Conservation (phyloP, 192 early-diverging fungal genomes). For the Umbelopsis vinacea region DNA sequence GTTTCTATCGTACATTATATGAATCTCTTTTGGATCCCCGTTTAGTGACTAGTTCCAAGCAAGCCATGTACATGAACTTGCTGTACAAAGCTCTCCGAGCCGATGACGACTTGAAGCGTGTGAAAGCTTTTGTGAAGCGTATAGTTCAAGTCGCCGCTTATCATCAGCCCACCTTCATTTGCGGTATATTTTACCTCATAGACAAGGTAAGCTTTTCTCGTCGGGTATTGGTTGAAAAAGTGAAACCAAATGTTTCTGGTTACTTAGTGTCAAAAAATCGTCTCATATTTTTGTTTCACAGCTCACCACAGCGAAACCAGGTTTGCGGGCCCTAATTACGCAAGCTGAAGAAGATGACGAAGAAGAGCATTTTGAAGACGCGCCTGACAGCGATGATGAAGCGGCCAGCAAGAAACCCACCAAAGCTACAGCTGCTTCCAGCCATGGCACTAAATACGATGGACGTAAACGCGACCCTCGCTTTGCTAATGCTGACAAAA, state of each 20-base stretch:
- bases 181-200: slow-evolving; percentile 83
- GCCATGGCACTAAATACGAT: slow-evolving; percentile 65
- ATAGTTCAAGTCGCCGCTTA: slow-evolving; percentile 78
- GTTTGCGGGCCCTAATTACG: slow-evolving; percentile 64
- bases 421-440: slow-evolving; percentile 16
- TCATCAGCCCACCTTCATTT: slow-evolving; percentile 83
- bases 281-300: slow-evolving; percentile 5
- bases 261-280: not conserved
- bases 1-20: slow-evolving; percentile 92
- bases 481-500: slow-evolving; percentile 77
- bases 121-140: slow-evolving; percentile 90
- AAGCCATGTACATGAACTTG: slow-evolving; percentile 93
- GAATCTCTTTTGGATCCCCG: slow-evolving; percentile 86
- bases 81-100: slow-evolving; percentile 82
- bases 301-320: slow-evolving; percentile 55
- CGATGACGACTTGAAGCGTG: slow-evolving; percentile 68
- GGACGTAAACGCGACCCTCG: slow-evolving; percentile 86
- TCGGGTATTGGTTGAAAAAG: too few relatives aligned
- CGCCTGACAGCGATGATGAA: slow-evolving; percentile 54
- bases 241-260: not conserved
- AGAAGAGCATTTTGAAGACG: slow-evolving; percentile 67
- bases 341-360: slow-evolving; percentile 75
- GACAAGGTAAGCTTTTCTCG: slow-evolving; percentile 51
- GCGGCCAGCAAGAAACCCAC: slow-evolving; percentile 33
- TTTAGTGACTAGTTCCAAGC: slow-evolving; percentile 77